A percentile compares a stretch with the other conserved stretches of the same genome.
phyloP scores from a whole-genome alignment of 2,329 filamentous ascomycete genomes.

The Pseudonectria foliicola region DNA sequence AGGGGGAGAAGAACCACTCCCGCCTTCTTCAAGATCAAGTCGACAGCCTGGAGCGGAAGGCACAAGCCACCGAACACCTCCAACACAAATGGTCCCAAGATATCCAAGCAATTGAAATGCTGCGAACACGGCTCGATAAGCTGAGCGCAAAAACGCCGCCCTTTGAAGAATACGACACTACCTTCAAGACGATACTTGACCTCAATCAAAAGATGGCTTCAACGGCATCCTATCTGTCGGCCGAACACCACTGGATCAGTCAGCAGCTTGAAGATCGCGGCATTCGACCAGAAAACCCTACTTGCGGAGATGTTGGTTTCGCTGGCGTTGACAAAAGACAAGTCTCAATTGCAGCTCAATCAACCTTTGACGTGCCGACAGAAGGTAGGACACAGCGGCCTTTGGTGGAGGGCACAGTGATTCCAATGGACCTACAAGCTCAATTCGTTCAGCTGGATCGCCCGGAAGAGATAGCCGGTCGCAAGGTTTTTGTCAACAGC shows the following conservation, averaged over 20 bases:
- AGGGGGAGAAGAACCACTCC: slow-evolving; percentile 7
- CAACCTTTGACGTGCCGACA: no score
- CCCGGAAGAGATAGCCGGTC: slow-evolving; percentile 10
- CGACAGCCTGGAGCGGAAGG: slow-evolving; percentile 14
- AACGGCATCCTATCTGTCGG: slow-evolving; percentile 21
- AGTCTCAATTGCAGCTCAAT: no score
- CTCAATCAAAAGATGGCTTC: slow-evolving; percentile 22
- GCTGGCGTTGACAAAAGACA: no score
- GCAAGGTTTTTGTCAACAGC: slow-evolving; percentile 28
- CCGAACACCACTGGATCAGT: slow-evolving; percentile 24
- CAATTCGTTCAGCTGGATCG: slow-evolving; percentile 1
- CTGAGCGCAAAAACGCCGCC: slow-evolving; percentile 18
- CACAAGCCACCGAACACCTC: slow-evolving; percentile 12
- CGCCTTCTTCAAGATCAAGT: slow-evolving; percentile 14
- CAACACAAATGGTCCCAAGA: slow-evolving; percentile 22
- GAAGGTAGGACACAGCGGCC: no score
- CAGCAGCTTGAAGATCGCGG: slow-evolving; percentile 11
- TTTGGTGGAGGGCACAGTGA: no score
- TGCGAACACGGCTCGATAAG: slow-evolving; percentile 18
- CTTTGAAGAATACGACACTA: slow-evolving; percentile 17
- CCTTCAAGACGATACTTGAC: slow-evolving; percentile 20
- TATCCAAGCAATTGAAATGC: slow-evolving; percentile 17
- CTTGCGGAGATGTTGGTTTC: no score
- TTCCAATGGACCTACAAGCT: background rate
- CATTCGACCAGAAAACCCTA: no score